Evolutionary conservation across 805 yeast genomes (phyloP).

Genomic region (Pichia rugopelliculosa): DNA sequence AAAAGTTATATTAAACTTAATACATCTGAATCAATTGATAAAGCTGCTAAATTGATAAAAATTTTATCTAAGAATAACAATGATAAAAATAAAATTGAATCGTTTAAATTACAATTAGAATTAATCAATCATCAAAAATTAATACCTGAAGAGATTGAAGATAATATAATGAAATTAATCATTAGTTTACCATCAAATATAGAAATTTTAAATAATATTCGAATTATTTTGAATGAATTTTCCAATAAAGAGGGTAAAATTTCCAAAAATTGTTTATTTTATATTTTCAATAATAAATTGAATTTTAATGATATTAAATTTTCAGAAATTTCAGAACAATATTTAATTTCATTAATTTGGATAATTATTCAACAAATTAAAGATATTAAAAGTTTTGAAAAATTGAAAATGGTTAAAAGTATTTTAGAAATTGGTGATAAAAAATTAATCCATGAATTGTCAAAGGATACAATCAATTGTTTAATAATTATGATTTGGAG

Average conservation of each 20-base stretch:
- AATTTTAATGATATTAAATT: slow-evolving; percentile 4
- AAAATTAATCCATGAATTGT: slow-evolving; percentile 19
- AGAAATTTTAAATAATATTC: slow-evolving; percentile 13
- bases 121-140: slow-evolving; percentile 13
- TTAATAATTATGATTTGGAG: slow-evolving; percentile 35
- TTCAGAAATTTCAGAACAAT: slow-evolving; percentile 8
- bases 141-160: slow-evolving; percentile 18
- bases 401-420: slow-evolving; percentile 16
- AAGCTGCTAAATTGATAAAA: slow-evolving; percentile 19
- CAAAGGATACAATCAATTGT: slow-evolving; percentile 27
- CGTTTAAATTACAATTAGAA: slow-evolving; percentile 25
- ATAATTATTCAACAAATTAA: slow-evolving; percentile 16
- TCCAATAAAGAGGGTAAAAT: slow-evolving; percentile 18
- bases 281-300: slow-evolving; percentile 28
- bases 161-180: slow-evolving; percentile 31
- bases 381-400: slow-evolving; percentile 8
- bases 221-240: slow-evolving; percentile 11
- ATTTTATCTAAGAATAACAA: slow-evolving; percentile 18
- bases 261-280: slow-evolving; percentile 30
- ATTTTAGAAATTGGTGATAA: slow-evolving; percentile 25
- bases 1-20: slow-evolving; percentile 24
- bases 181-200: slow-evolving; percentile 21
- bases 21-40: slow-evolving; percentile 5
- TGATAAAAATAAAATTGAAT: slow-evolving; percentile 25
- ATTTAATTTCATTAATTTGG: slow-evolving; percentile 17